These are phyloP conservation scores for Dactylellina sp. DNA, from an alignment of 2,329 filamentous ascomycete species.

Conservation along the genomic window DNA sequence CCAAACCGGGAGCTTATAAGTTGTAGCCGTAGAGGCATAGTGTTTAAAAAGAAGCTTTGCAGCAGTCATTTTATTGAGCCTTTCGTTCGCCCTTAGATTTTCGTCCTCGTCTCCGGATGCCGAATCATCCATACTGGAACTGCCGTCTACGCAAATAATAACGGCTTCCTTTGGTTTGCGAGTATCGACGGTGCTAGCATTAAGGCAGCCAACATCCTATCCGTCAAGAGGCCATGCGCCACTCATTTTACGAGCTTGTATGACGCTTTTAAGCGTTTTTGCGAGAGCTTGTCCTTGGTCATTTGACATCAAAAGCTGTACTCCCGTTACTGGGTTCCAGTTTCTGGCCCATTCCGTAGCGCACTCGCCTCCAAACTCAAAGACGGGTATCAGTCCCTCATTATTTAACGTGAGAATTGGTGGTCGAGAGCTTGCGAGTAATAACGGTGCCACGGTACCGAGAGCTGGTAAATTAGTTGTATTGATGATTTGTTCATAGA, in stretches of 20 bases:
- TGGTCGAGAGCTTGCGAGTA: conserved; percentile 40
- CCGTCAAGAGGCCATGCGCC: conserved; percentile 53
- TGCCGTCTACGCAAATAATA: conserved; percentile 55
- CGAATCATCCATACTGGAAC: conserved; percentile 48
- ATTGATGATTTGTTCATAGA: conserved; percentile 55
- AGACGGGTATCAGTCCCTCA: conserved; percentile 44
- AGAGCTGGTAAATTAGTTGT: conserved; percentile 48
- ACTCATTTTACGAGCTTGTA: conserved; percentile 47
- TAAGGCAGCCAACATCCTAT: conserved; percentile 54
- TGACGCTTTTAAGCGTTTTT: conserved; percentile 44
- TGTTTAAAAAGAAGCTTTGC: conserved; percentile 52
- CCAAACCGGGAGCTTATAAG: conserved; percentile 49
- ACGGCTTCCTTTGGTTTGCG: conserved; percentile 53
- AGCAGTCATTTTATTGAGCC: conserved; percentile 36
- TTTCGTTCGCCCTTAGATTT: conserved; percentile 32
- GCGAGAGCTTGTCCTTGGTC: conserved; percentile 51
- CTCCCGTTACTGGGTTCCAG: conserved; percentile 48
- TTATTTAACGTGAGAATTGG: conserved; percentile 50
- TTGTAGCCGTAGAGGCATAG: conserved; percentile 40
- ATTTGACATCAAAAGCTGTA: conserved; percentile 43
- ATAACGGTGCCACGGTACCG: conserved; percentile 45
- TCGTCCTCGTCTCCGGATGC: conserved; percentile 37
- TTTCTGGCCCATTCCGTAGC: conserved; percentile 48
- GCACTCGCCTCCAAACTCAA: conserved; percentile 54
- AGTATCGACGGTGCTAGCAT: conserved; percentile 52